Percentiles rank a stretch among this genome's conserved stretches.
phyloP scores from a whole-genome alignment of 2,329 filamentous ascomycete genomes.

The Penicillium sp. region DNA sequence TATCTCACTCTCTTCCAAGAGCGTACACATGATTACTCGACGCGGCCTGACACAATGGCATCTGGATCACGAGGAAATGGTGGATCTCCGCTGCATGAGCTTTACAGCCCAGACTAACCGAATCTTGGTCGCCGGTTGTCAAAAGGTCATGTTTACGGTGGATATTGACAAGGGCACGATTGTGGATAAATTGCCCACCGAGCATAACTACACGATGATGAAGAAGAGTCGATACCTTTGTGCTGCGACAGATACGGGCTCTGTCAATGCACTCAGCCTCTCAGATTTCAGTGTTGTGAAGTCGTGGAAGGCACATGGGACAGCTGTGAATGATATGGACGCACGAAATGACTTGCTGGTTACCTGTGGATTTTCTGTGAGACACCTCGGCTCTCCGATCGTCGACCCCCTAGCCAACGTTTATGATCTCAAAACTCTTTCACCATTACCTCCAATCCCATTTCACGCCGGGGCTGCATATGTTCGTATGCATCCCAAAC shows the following conservation, averaged over 20 bases:
- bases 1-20: conserved; percentile 78
- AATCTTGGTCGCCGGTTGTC: conserved; percentile 84
- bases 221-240: conserved; percentile 87
- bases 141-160: conserved; percentile 80
- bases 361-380: conserved; percentile 88
- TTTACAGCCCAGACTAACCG: conserved; percentile 87
- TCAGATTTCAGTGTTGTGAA: conserved; percentile 77
- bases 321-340: conserved; percentile 94
- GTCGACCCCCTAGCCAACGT: conserved; percentile 93
- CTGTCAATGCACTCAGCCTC: conserved; percentile 84
- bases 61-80: conserved; percentile 77
- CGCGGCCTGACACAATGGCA: conserved; percentile 89
- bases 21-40: conserved; percentile 85
- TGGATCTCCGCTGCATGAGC: conserved; percentile 89
- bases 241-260: conserved; percentile 80
- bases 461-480: conserved; percentile 91
- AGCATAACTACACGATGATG: conserved; percentile 87
- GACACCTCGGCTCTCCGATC: conserved; percentile 78
- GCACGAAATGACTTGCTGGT: conserved; percentile 93
- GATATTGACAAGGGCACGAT: conserved; percentile 74
- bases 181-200: conserved; percentile 71
- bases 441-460: conserved; percentile 85
- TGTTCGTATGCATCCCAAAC: conserved; percentile 93
- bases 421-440: conserved; percentile 90
- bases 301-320: conserved; percentile 87